Percentiles rank a stretch among this genome's conserved stretches.
Evolutionary conservation across 2,329 filamentous ascomycete genomes (phyloP).

Genomic region (Capronia epimyces): DNA sequence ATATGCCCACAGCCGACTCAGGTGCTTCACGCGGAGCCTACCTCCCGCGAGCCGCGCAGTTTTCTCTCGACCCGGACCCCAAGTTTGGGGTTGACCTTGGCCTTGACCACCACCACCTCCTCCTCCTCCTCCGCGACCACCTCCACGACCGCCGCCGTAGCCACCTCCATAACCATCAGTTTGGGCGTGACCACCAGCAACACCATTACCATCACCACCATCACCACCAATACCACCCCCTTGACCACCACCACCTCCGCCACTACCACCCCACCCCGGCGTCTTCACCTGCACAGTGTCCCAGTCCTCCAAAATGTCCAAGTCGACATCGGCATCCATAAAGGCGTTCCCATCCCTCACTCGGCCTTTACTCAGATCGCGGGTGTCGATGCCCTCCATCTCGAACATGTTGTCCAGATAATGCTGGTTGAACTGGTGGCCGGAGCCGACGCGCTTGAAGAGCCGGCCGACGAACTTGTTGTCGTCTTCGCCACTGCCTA

Average conservation of each 20-base stretch:
- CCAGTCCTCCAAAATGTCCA: slow-evolving; percentile 11
- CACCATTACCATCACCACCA: slow-evolving; percentile 5
- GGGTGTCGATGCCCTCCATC: slow-evolving; percentile 26
- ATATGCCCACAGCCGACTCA: slow-evolving; percentile 40
- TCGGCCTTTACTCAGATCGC: slow-evolving; percentile 12
- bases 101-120: slow-evolving; percentile 5
- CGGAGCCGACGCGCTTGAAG: slow-evolving; percentile 41
- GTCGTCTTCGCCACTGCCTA: slow-evolving; percentile 24
- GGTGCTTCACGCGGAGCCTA: slow-evolving; percentile 32
- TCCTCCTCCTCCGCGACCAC: neutral
- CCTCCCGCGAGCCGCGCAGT: too few species aligned
- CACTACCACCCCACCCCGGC: too few species aligned
- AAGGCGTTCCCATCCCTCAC: slow-evolving; percentile 34
- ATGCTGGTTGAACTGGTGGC: slow-evolving; percentile 44
- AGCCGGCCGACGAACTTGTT: slow-evolving; percentile 48
- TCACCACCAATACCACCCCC: too few species aligned
- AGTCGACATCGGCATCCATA: slow-evolving; percentile 34
- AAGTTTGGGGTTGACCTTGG: too few species aligned
- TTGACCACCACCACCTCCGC: neutral
- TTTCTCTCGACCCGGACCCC: slow-evolving; percentile 17
- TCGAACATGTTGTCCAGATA: slow-evolving; percentile 43
- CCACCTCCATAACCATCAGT: neutral
- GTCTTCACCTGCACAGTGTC: slow-evolving; percentile 24
- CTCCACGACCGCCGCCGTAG: neutral
- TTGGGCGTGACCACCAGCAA: neutral